Conservation (phyloP, 1,284 basidiomycete genomes). For the Papiliotrema flavescens region DNA sequence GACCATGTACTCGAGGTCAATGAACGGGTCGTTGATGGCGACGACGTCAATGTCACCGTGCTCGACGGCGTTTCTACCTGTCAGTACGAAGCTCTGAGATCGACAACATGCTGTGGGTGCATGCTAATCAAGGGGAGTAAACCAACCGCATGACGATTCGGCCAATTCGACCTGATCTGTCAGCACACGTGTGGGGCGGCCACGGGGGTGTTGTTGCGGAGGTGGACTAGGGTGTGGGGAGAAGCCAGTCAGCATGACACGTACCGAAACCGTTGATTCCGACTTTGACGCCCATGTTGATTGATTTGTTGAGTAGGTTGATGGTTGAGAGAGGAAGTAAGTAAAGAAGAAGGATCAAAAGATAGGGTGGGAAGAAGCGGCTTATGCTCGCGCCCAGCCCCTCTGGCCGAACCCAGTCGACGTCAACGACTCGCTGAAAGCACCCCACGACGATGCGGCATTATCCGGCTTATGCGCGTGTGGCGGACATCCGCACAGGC, state of each 20-base stretch:
- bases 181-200: background rate
- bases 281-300: constrained; percentile 64
- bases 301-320: constrained; percentile 3
- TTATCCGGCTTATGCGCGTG: background rate
- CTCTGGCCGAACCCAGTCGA: too few species aligned
- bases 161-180: constrained; percentile 82
- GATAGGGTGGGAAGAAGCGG: constrained; percentile 10
- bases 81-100: background rate
- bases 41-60: constrained; percentile 74
- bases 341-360: constrained; percentile 1
- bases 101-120: too few species aligned
- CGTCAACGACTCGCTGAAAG: constrained; percentile 8
- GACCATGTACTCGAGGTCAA: too few species aligned
- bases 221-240: too few species aligned
- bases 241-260: constrained; percentile 31
- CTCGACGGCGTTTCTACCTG: constrained; percentile 72
- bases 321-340: background rate
- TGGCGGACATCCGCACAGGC: too few species aligned
- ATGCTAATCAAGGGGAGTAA: too few species aligned
- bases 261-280: constrained; percentile 95
- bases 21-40: constrained; percentile 89
- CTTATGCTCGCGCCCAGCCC: too few species aligned
- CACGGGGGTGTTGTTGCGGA: too few species aligned
- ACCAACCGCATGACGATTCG: constrained; percentile 78
- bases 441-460: too few species aligned